Percentiles rank a stretch among this genome's conserved stretches.
Evolutionary conservation across 179 eudicot species (phyloP).

Genomic region (Carnegiea gigantea): DNA sequence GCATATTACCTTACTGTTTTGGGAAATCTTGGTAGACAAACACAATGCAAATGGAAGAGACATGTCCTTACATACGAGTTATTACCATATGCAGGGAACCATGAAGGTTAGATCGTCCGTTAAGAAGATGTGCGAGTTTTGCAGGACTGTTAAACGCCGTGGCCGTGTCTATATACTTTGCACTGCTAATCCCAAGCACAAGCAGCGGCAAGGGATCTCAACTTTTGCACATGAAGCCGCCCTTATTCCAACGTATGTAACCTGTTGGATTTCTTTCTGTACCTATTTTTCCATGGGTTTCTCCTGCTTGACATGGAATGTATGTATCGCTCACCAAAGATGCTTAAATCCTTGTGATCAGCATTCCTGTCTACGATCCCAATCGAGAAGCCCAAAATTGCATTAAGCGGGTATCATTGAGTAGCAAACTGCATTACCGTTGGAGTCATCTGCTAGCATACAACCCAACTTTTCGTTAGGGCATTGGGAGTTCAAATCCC

Average conservation of each 20-base stretch:
- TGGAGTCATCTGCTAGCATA: no score
- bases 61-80: neutral
- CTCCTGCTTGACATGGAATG: neutral
- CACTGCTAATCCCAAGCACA: constrained; percentile 80
- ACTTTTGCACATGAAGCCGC: constrained; percentile 61
- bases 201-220: constrained; percentile 80
- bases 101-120: constrained; percentile 91
- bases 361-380: no score
- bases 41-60: neutral
- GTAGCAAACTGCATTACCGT: no score
- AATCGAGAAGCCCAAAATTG: no score
- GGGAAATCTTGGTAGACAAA: neutral
- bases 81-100: constrained; percentile 17
- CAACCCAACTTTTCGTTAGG: no score
- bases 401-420: no score
- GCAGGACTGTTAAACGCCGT: constrained; percentile 74
- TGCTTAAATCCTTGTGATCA: neutral
- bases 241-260: constrained; percentile 43
- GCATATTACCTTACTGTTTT: neutral
- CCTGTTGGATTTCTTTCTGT: neutral
- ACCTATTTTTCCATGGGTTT: neutral
- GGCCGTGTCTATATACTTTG: constrained; percentile 42
- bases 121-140: constrained; percentile 86
- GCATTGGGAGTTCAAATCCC: no score
- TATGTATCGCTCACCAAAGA: neutral